phyloP scores from a whole-genome alignment of 164 flowering plant species.

The Tinospora cordifolia region DNA sequence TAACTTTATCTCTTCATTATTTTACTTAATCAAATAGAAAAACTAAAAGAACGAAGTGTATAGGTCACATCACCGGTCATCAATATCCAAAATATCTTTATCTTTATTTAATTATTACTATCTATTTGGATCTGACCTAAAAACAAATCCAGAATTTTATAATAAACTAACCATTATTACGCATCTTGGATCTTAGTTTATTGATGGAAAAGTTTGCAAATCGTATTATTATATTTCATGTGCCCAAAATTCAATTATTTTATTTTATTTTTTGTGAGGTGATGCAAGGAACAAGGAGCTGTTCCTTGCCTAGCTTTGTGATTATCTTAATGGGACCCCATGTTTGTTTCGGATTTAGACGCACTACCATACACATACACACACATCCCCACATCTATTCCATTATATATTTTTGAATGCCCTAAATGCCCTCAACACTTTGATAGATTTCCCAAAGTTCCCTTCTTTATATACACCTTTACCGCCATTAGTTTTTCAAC shows the following conservation, averaged over 20 bases:
- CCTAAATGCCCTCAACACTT: neutral
- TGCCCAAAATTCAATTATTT: neutral
- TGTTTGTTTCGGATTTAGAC: neutral
- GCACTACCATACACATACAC: neutral
- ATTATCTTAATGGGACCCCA: neutral
- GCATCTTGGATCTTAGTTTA: neutral
- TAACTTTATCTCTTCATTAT: neutral
- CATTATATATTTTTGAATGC: neutral
- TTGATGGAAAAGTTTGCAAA: neutral
- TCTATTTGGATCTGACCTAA: conserved; percentile 1
- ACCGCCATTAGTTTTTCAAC: conserved; percentile 6
- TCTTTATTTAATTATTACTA: too few relatives aligned
- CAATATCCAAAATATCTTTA: too few relatives aligned
- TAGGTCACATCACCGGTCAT: too few relatives aligned
- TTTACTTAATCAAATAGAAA: too few relatives aligned
- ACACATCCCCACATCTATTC: too few relatives aligned
- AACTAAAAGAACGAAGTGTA: too few relatives aligned
- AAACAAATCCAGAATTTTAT: neutral
- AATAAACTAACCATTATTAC: neutral
- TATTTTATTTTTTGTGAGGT: too few relatives aligned
- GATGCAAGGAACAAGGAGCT: neutral
- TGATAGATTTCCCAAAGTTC: neutral
- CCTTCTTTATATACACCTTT: neutral
- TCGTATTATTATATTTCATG: neutral
- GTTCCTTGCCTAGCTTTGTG: neutral